Evolutionary conservation across 805 yeast species (phyloP), one percentile per base, ranked within the genome.

Genomic region (Saccharomycopsis capsularis): DNA sequence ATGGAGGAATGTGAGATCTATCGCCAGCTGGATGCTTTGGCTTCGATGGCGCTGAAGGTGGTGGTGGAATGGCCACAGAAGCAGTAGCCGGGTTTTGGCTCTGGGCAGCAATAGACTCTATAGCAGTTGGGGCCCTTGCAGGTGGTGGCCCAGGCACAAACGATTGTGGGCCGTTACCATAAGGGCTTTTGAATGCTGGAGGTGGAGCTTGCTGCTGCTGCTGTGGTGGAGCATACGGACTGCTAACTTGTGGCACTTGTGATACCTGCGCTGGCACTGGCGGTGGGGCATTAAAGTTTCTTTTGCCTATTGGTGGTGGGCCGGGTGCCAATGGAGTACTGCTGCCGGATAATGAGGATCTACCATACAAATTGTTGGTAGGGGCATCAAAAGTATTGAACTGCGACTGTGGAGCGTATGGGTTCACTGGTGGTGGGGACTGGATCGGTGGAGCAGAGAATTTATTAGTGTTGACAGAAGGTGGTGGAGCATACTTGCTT

Each of bases 1-100:
- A 72, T 13, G 69, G 75, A 2, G 89, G 78, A 53, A 85, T 80
- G 56, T 80, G 89, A 2, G 75, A 63, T 57, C 88, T 75, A 62
- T 82, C 90, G 23, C 89, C 89, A 3, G 74, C 58, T 39, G 90
- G 85, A 57, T 69, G 55, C 3, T 47, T 29, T 13, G 54, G 52
- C 6, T 44, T 48, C 11, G 55, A 46, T 29, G 42, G 54, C 11
- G 55, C 45, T 29, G 42, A 53, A 53, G 55, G 63, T 54, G 57
- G 63, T 53, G 47, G 63, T 21, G 58, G 60, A 45, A 54, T 52
- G 40, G 56, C 23, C 6, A 18, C 15, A 34, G 38, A 29, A 29
- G 7, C 13, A 30, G 53, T 25, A 36, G 56, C 37, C 48, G 56
- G 3, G 46, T 50, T 41, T 42, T 61, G 53, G 2, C 60, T 53